Percentiles rank a stretch among this genome's conserved stretches.
Conservation (phyloP, 345 rosid species). For the Syzygium aqueum region DNA sequence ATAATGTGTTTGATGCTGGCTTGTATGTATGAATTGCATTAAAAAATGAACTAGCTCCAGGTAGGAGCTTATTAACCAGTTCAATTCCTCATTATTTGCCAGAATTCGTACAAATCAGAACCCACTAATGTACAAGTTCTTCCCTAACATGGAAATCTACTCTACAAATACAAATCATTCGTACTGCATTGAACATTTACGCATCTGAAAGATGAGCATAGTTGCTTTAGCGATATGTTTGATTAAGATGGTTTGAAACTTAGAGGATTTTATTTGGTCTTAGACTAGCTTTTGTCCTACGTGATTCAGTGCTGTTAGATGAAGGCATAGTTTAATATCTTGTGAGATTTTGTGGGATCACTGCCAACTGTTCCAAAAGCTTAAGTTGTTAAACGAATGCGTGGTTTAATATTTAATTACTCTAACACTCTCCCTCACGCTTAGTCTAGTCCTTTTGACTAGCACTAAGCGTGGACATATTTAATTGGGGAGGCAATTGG, state of each 20-base stretch:
- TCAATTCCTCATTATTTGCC: neutral
- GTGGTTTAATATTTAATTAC: too few relatives aligned
- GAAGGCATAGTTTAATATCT: too few relatives aligned
- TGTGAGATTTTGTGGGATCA: too few relatives aligned
- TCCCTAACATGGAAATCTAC: neutral
- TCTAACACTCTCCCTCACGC: too few relatives aligned
- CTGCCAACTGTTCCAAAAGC: too few relatives aligned
- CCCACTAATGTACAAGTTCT: neutral
- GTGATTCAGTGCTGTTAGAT: neutral
- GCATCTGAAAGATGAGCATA: neutral
- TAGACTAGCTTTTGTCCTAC: neutral
- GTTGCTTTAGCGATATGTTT: neutral
- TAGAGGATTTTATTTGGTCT: neutral
- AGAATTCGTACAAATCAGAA: neutral
- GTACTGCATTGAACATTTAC: neutral
- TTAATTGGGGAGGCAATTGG: too few relatives aligned
- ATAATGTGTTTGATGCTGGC: neutral
- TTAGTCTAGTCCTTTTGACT: too few relatives aligned
- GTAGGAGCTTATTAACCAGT: neutral
- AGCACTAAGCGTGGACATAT: too few relatives aligned
- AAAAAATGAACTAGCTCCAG: neutral
- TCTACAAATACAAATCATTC: neutral
- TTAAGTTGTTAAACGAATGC: too few relatives aligned
- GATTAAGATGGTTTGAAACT: neutral
- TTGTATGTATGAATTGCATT: neutral